phyloP scores from a whole-genome alignment of 2,329 filamentous ascomycete genomes.

The Clonostachys solani region DNA sequence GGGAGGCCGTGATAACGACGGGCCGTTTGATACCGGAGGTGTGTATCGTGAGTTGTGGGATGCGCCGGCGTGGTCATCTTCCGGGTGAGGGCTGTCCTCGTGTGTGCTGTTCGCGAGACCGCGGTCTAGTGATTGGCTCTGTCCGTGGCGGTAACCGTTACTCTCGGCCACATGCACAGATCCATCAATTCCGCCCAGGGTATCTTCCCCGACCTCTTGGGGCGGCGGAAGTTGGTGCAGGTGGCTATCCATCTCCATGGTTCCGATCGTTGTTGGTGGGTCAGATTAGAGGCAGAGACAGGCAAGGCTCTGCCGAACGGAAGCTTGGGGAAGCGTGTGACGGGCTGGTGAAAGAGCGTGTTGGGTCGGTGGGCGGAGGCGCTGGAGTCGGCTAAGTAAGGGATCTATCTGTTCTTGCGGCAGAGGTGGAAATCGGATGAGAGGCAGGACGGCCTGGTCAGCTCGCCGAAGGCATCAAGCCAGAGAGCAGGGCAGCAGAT shows the following conservation, averaged over 20 bases:
- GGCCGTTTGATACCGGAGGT: slow-evolving; percentile 17
- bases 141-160: slow-evolving; percentile 34
- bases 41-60: slow-evolving; percentile 13
- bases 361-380: too few species aligned
- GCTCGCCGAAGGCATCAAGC: slow-evolving; percentile 1
- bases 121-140: slow-evolving; percentile 47
- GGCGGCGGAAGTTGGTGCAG: slow-evolving; percentile 8
- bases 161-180: slow-evolving; percentile 31
- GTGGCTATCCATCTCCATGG: slow-evolving; percentile 36
- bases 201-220: slow-evolving; percentile 41
- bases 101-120: slow-evolving; percentile 22
- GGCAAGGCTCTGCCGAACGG: slow-evolving; percentile 7
- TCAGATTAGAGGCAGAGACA: too few species aligned
- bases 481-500: neutral
- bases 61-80: slow-evolving; percentile 34
- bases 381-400: too few species aligned
- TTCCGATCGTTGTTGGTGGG: slow-evolving; percentile 28
- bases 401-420: too few species aligned
- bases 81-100: slow-evolving; percentile 25
- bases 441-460: slow-evolving; percentile 2
- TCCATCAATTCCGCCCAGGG: slow-evolving; percentile 43
- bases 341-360: neutral
- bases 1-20: slow-evolving; percentile 10
- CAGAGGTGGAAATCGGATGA: neutral
- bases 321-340: slow-evolving; percentile 26